These are phyloP conservation scores for Phytophthora cactorum DNA, from an alignment of 352 stramenopile genomes.

Conservation along the genomic window DNA sequence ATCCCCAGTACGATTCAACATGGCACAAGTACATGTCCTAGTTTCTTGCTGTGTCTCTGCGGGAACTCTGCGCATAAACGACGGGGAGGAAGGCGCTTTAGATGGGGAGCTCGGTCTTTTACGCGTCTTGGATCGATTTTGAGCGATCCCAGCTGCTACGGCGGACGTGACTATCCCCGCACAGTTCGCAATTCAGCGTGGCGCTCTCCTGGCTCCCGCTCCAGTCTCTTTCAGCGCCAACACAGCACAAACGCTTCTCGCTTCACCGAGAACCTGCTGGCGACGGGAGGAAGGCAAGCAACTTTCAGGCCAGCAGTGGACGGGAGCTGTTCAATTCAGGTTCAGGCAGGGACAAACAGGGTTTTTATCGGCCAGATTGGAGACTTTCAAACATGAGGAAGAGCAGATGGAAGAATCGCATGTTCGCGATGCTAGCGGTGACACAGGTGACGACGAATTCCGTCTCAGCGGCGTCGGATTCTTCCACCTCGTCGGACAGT, in stretches of 20 bases:
- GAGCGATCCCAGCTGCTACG: slow-evolving; percentile 26
- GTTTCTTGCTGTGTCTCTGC: slow-evolving; percentile 7
- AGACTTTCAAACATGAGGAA: slow-evolving; percentile 7
- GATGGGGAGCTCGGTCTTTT: slow-evolving; percentile 30
- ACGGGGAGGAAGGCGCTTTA: slow-evolving; percentile 14
- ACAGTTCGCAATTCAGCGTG: slow-evolving; percentile 14
- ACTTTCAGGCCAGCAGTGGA: slow-evolving; percentile 8
- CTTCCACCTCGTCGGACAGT: slow-evolving; percentile 6
- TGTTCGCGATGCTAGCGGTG: slow-evolving; percentile 13
- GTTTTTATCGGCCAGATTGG: neutral
- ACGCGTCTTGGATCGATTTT: slow-evolving; percentile 1
- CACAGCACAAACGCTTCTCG: slow-evolving; percentile 17
- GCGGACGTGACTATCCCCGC: slow-evolving; percentile 25
- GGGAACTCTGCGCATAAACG: slow-evolving; percentile 15
- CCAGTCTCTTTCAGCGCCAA: slow-evolving; percentile 22
- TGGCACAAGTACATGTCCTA: neutral
- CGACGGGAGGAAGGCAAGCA: neutral
- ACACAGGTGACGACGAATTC: slow-evolving; percentile 13
- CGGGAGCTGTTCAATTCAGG: slow-evolving; percentile 10
- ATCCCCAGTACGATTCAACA: slow-evolving; percentile 2
- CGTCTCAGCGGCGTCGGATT: neutral
- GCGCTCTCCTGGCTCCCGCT: neutral
- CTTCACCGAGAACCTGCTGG: slow-evolving; percentile 31
- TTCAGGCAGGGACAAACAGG: neutral
- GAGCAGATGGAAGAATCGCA: slow-evolving; percentile 18